Percentiles rank a stretch among this genome's conserved stretches.
These are phyloP conservation scores for Ustulina deusta DNA, from an alignment of 2,329 filamentous ascomycete genomes.

Conservation along the genomic window DNA sequence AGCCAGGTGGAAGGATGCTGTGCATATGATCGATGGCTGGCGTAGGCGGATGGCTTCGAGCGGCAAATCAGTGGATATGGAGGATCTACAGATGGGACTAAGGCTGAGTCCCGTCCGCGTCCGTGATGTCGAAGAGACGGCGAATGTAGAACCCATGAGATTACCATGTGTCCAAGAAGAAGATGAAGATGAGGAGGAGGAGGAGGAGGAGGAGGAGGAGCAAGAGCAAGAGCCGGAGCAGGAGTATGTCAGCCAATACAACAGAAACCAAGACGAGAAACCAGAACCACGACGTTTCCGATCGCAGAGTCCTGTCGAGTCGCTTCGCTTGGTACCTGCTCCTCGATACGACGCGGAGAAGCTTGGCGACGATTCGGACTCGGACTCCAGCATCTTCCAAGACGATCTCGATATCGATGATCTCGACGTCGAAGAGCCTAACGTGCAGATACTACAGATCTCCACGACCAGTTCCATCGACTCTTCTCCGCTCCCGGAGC, in stretches of 20 bases:
- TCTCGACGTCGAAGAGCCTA: slow-evolving; percentile 50
- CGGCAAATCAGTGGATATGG: slow-evolving; percentile 76
- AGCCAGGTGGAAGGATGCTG: slow-evolving; percentile 86
- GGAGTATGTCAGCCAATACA: slow-evolving; percentile 49
- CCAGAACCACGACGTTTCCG: slow-evolving; percentile 71
- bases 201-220: slow-evolving; percentile 61
- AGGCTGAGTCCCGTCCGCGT: slow-evolving; percentile 70
- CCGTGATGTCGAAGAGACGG: slow-evolving; percentile 63
- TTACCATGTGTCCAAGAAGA: slow-evolving; percentile 56
- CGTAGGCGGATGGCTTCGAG: slow-evolving; percentile 80
- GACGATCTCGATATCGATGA: slow-evolving; percentile 52
- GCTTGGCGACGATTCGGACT: slow-evolving; percentile 49
- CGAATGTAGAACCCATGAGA: slow-evolving; percentile 52
- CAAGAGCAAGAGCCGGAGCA: too few relatives aligned
- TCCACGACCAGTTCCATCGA: slow-evolving; percentile 51
- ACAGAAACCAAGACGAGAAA: slow-evolving; percentile 67
- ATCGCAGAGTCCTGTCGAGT: slow-evolving; percentile 53
- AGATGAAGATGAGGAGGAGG: slow-evolving; percentile 64
- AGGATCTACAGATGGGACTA: slow-evolving; percentile 76
- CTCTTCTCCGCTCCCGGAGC: slow-evolving; percentile 60
- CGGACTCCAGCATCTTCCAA: slow-evolving; percentile 59
- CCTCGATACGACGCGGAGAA: slow-evolving; percentile 49
- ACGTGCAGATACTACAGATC: slow-evolving; percentile 50
- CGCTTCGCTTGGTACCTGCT: slow-evolving; percentile 57
- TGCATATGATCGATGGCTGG: slow-evolving; percentile 93